Conservation (phyloP, 495 filamentous ascomycete genomes). For the Thermothielavioides terrestris region DNA sequence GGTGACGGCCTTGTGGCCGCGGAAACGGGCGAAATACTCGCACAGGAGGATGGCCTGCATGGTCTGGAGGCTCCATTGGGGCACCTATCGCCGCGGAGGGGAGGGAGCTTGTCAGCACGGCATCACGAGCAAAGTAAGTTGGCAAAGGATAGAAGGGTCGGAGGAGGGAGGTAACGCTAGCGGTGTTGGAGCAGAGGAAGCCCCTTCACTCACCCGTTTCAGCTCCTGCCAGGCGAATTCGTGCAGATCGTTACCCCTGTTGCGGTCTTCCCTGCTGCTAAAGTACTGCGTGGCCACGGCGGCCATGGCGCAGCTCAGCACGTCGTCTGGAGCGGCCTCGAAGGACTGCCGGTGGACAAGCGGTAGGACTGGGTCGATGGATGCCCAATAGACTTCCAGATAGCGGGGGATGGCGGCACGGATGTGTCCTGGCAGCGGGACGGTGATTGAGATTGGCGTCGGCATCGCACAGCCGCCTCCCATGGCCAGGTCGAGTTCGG, state of each 20-base stretch:
- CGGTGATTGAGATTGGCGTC: constrained; percentile 19
- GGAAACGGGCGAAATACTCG: constrained; percentile 46
- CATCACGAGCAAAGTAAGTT: too few species aligned
- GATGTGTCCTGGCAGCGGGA: constrained; percentile 26
- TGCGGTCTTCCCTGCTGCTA: constrained; percentile 36
- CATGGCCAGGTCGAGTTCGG: constrained; percentile 23
- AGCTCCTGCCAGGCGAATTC: constrained; percentile 39
- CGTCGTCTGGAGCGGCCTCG: constrained; percentile 31
- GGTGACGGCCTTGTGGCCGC: constrained; percentile 39
- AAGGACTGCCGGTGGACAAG: constrained; percentile 35
- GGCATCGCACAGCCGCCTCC: constrained; percentile 14
- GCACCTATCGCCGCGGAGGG: constrained; percentile 16
- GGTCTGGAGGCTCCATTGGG: constrained; percentile 39
- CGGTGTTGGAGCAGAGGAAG: not conserved
- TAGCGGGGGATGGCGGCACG: constrained; percentile 31
- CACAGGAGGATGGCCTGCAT: constrained; percentile 50
- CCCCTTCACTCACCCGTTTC: constrained; percentile 23
- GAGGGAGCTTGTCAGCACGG: constrained; percentile 3
- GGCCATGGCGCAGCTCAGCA: constrained; percentile 41
- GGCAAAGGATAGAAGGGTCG: too few species aligned
- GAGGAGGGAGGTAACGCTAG: too few species aligned
- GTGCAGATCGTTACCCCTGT: constrained; percentile 36
- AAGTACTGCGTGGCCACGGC: constrained; percentile 41
- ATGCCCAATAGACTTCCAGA: constrained; percentile 38
- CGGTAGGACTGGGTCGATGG: constrained; percentile 34